Evolutionary conservation across 371 early-diverging fungal genomes (phyloP).

Genomic region (Mycotypha africana): DNA sequence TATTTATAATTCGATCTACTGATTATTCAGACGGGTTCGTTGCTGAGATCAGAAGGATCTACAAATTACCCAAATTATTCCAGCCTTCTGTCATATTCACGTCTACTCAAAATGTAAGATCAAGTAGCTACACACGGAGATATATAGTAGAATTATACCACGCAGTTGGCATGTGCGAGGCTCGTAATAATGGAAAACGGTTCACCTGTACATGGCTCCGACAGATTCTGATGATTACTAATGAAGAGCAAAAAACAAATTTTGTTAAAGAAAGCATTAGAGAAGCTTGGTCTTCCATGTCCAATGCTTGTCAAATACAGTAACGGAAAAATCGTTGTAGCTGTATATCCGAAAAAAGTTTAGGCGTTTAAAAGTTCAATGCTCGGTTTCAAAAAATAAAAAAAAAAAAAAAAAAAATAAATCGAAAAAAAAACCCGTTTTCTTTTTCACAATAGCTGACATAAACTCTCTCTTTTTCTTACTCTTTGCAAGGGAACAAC

Average conservation of each 20-base stretch:
- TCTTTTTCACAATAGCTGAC: too few species aligned
- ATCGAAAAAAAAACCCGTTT: too few species aligned
- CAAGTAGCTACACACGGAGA: constrained; percentile 45
- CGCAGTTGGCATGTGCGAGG: constrained; percentile 47
- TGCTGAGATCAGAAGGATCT: constrained; percentile 39
- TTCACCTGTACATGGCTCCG: constrained; percentile 54
- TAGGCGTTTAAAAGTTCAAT: too few species aligned
- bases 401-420: too few species aligned
- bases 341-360: too few species aligned
- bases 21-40: constrained; percentile 41
- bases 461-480: too few species aligned
- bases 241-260: constrained; percentile 36
- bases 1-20: too few species aligned
- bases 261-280: constrained; percentile 36
- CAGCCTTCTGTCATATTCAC: constrained; percentile 53
- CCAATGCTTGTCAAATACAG: constrained; percentile 34
- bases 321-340: constrained; percentile 1
- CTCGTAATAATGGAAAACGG: constrained; percentile 38
- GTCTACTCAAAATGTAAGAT: constrained; percentile 45
- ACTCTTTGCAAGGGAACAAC: too few species aligned
- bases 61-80: constrained; percentile 30
- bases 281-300: constrained; percentile 33
- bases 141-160: constrained; percentile 49
- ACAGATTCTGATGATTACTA: constrained; percentile 35
- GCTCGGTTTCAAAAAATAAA: too few species aligned